phyloP scores from a whole-genome alignment of 768 basidiomycete genomes.

The Gelatoporia subvermispora region DNA sequence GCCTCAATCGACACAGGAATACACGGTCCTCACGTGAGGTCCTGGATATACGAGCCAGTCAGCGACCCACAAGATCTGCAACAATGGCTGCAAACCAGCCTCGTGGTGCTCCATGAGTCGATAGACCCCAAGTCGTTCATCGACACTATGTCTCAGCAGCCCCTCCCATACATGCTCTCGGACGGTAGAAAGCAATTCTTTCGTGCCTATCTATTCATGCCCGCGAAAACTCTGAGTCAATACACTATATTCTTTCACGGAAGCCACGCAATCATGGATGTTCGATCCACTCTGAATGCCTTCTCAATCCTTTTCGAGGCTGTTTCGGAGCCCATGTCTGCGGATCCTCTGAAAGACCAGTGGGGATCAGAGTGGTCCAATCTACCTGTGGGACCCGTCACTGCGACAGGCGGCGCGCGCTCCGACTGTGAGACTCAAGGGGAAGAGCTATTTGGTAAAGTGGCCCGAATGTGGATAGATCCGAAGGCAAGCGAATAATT shows the following conservation, averaged over 20 bases:
- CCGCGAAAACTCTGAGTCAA: too few relatives aligned
- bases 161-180: too few relatives aligned
- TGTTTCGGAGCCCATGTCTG: not conserved
- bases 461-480: not conserved
- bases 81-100: too few relatives aligned
- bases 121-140: too few relatives aligned
- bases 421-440: not conserved
- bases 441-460: not conserved
- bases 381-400: not conserved
- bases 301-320: not conserved
- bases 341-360: not conserved
- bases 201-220: too few relatives aligned
- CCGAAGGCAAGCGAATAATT: not conserved
- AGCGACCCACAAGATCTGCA: too few relatives aligned
- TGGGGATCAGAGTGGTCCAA: conserved; percentile 2
- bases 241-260: conserved; percentile 1
- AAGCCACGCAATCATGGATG: not conserved
- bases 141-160: too few relatives aligned
- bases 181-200: too few relatives aligned
- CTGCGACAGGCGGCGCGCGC: conserved; percentile 1
- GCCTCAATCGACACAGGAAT: too few relatives aligned
- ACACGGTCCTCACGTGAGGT: too few relatives aligned
- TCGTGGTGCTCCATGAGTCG: too few relatives aligned
- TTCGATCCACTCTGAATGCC: not conserved
- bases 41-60: too few relatives aligned